Percentiles rank a stretch among this genome's conserved stretches.
phyloP scores from a whole-genome alignment of 257 asterid genomes.

The Ilex asprella region DNA sequence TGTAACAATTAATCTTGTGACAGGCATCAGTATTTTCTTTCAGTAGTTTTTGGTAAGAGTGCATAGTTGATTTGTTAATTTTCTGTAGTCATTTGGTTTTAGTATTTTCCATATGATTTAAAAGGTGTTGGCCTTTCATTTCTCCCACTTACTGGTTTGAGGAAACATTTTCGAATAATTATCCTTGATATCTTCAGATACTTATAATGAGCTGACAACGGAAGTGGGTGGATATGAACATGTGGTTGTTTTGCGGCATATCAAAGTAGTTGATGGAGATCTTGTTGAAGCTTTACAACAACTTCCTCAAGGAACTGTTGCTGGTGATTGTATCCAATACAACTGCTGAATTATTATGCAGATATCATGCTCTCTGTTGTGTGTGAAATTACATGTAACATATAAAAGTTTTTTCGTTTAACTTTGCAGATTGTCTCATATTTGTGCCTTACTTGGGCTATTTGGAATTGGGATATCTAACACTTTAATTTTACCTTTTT shows the following conservation, averaged over 20 bases:
- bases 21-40: too few species aligned
- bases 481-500: too few species aligned
- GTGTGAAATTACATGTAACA: background rate
- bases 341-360: background rate
- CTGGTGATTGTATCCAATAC: conserved; percentile 89
- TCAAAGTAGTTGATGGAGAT: conserved; percentile 85
- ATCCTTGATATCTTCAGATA: conserved; percentile 45
- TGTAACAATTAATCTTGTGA: too few species aligned
- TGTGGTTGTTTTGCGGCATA: conserved; percentile 59
- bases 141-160: background rate
- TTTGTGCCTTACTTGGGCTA: too few species aligned
- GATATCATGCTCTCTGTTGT: conserved; percentile 10
- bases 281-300: conserved; percentile 60
- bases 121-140: background rate
- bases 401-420: conserved; percentile 8
- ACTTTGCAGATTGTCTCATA: too few species aligned
- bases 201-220: conserved; percentile 68
- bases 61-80: too few species aligned
- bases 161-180: background rate
- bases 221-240: conserved; percentile 96
- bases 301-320: conserved; percentile 71
- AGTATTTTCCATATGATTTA: too few species aligned
- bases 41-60: too few species aligned
- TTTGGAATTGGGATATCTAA: too few species aligned
- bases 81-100: too few species aligned